Evolutionary conservation across 2,329 filamentous ascomycete genomes (phyloP).

Genomic region (Fusarium nematophilum): DNA sequence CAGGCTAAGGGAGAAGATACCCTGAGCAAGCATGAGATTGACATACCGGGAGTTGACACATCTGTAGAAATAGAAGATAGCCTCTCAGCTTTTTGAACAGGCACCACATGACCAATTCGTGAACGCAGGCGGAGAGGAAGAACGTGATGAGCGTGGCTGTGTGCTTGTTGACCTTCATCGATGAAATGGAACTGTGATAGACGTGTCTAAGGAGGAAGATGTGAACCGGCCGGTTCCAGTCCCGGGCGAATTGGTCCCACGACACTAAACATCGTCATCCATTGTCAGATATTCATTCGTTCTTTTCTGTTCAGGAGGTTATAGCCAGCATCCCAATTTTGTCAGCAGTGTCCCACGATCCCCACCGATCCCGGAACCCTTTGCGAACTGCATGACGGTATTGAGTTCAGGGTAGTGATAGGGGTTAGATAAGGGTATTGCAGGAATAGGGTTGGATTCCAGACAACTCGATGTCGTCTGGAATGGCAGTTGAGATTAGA

Average conservation of each 20-base stretch:
- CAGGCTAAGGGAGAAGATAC: background rate
- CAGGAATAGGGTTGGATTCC: too few relatives aligned
- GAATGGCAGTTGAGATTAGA: too few relatives aligned
- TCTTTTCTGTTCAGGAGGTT: background rate
- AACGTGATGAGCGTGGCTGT: conserved; percentile 82
- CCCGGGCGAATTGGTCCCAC: conserved; percentile 82
- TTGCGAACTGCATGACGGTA: background rate
- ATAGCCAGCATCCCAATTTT: too few relatives aligned
- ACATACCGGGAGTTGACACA: conserved; percentile 75
- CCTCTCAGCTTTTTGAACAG: conserved; percentile 82
- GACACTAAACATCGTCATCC: conserved; percentile 53
- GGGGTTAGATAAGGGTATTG: too few relatives aligned
- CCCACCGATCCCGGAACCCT: too few relatives aligned
- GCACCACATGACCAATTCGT: conserved; percentile 84
- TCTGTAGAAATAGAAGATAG: conserved; percentile 78
- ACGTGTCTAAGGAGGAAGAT: conserved; percentile 83
- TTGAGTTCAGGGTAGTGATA: too few relatives aligned
- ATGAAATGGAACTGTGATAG: conserved; percentile 81
- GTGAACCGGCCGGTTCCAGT: conserved; percentile 84
- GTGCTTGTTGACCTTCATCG: conserved; percentile 75
- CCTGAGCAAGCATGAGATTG: background rate
- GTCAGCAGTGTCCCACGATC: too few relatives aligned
- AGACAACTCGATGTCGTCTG: too few relatives aligned
- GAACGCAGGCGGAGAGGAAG: conserved; percentile 75
- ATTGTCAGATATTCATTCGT: conserved; percentile 1